Conservation (phyloP, 2,329 filamentous ascomycete genomes). For the Stachybotrys elegans region DNA sequence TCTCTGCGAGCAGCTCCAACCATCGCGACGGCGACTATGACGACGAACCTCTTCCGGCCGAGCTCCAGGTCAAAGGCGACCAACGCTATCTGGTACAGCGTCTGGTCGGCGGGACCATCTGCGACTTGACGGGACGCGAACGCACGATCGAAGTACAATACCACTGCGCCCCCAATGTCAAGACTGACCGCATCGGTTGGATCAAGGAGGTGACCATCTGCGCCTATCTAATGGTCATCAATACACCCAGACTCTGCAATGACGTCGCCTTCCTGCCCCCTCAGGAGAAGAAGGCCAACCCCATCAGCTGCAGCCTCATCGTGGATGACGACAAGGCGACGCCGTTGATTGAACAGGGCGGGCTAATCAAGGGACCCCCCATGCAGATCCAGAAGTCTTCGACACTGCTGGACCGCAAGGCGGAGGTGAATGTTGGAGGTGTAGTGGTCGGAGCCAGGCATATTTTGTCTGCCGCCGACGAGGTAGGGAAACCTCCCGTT, state of each 20-base stretch:
- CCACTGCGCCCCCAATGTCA: conserved; percentile 70
- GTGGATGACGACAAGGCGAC: conserved; percentile 43
- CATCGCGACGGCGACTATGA: conserved; percentile 16
- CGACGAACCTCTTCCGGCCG: conserved; percentile 41
- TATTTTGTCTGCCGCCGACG: conserved; percentile 39
- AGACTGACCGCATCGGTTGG: conserved; percentile 74
- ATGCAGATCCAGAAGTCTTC: conserved; percentile 10
- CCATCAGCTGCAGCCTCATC: conserved; percentile 72
- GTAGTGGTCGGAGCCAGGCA: conserved; percentile 47
- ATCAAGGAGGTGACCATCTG: conserved; percentile 92
- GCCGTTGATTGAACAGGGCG: conserved; percentile 28
- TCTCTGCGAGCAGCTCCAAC: conserved; percentile 23
- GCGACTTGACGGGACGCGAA: conserved; percentile 77
- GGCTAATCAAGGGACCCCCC: conserved; percentile 26
- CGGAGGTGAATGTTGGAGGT: conserved; percentile 44
- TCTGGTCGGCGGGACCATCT: conserved; percentile 72
- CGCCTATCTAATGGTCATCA: conserved; percentile 87
- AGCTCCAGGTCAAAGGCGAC: conserved; percentile 76
- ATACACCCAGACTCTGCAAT: conserved; percentile 81
- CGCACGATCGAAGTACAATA: conserved; percentile 81
- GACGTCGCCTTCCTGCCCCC: conserved; percentile 84
- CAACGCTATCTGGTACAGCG: conserved; percentile 82
- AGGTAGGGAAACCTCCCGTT: conserved; percentile 41
- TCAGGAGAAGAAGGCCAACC: conserved; percentile 68
- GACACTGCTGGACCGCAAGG: too few species aligned